A percentile compares a stretch with the other conserved stretches of the same genome.
These are phyloP conservation scores for Paraconiothyrium sp. DNA, from an alignment of 2,329 filamentous ascomycete species.

Conservation along the genomic window DNA sequence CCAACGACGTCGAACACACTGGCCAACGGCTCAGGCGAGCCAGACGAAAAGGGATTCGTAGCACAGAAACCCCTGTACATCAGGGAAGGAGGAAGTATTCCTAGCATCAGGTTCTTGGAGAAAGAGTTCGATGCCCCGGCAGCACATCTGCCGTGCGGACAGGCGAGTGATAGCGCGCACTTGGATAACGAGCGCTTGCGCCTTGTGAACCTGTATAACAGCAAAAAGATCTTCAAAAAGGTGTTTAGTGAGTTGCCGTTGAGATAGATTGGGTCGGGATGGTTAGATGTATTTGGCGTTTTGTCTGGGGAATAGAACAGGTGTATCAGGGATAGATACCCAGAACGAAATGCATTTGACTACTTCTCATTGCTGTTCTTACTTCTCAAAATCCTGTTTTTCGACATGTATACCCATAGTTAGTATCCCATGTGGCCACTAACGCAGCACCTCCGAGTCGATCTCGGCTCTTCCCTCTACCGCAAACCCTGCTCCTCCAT, in stretches of 20 bases:
- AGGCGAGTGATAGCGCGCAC: slow-evolving; percentile 93
- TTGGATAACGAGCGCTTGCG: slow-evolving; percentile 94
- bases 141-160: slow-evolving; percentile 91
- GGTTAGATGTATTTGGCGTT: neutral
- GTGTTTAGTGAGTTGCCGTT: slow-evolving; percentile 76
- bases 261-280: slow-evolving; percentile 28
- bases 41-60: slow-evolving; percentile 11
- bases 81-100: slow-evolving; percentile 93
- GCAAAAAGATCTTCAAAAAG: slow-evolving; percentile 86
- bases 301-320: neutral
- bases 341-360: neutral
- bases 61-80: slow-evolving; percentile 82
- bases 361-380: neutral
- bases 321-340: neutral
- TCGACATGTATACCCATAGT: neutral
- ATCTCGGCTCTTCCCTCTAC: neutral
- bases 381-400: neutral
- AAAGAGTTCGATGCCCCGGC: slow-evolving; percentile 93
- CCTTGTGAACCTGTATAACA: slow-evolving; percentile 87
- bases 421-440: too few species aligned
- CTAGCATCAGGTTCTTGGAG: slow-evolving; percentile 90
- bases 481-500: neutral
- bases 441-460: too few species aligned
- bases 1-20: slow-evolving; percentile 63
- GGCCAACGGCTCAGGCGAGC: slow-evolving; percentile 53